A percentile compares a stretch with the other conserved stretches of the same genome.
These are phyloP conservation scores for Coffea canephora DNA, from an alignment of 257 asterid genomes.

Conservation along the genomic window DNA sequence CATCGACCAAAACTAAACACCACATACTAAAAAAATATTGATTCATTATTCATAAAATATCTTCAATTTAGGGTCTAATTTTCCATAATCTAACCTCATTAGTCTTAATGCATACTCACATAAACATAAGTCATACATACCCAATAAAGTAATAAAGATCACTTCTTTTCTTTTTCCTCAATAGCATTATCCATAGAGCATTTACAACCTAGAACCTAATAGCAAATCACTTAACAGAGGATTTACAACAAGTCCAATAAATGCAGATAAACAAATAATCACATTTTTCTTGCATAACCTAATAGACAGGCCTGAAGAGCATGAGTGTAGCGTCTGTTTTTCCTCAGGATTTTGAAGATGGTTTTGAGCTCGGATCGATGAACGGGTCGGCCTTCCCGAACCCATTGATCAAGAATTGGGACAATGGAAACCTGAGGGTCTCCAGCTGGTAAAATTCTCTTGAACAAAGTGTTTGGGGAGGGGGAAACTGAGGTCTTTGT, in stretches of 20 bases:
- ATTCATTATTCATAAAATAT: not conserved
- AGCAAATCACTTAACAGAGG: not conserved
- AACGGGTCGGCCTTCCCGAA: conserved; percentile 8
- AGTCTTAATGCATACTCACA: not conserved
- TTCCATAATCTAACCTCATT: not conserved
- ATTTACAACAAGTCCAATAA: not conserved
- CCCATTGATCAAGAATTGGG: conserved; percentile 22
- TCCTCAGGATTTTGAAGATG: conserved; percentile 12
- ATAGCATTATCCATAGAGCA: not conserved
- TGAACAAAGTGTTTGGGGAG: conserved; percentile 8
- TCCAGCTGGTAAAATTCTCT: conserved; percentile 6
- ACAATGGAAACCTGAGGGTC: conserved; percentile 17
- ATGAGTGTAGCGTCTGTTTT: conserved; percentile 12
- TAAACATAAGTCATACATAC: not conserved
- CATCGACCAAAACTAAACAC: not conserved
- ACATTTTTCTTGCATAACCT: not conserved
- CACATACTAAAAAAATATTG: not conserved
- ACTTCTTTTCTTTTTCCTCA: not conserved
- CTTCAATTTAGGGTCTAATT: not conserved
- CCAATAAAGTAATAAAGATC: not conserved
- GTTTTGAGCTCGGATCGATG: not conserved
- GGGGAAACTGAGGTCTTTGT: not conserved
- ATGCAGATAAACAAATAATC: not conserved
- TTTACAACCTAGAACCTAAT: not conserved
- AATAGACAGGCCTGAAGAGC: conserved; percentile 18